Evolutionary conservation across 1,139 yeast species (phyloP).

Genomic region (Sugiyamaella xylanicola): DNA sequence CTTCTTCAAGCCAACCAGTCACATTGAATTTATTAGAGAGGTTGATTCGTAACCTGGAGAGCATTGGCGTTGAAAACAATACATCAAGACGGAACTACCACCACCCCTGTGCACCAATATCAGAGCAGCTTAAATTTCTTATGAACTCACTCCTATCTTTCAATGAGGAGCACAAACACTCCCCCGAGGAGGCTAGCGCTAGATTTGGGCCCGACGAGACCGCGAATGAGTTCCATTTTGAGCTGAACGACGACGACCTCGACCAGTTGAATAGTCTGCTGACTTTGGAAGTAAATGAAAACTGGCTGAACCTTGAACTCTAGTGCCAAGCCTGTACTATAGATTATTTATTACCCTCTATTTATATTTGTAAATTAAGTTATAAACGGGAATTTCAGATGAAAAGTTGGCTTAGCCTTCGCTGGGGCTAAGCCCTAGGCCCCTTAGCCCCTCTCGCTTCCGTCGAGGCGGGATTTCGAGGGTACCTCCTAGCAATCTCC

Average conservation of each 20-base stretch:
- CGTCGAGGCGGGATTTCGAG: too few relatives aligned
- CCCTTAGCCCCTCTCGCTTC: too few relatives aligned
- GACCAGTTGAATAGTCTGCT: constrained; percentile 18
- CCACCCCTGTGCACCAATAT: constrained; percentile 17
- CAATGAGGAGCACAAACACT: constrained; percentile 11
- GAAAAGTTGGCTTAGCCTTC: too few relatives aligned
- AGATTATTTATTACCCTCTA: constrained; percentile 3
- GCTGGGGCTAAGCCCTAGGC: too few relatives aligned
- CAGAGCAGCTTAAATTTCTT: constrained; percentile 16
- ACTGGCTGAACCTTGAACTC: constrained; percentile 17
- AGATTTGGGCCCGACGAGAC: neutral
- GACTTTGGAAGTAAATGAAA: constrained; percentile 16
- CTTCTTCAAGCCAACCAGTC: constrained; percentile 8
- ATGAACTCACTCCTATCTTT: constrained; percentile 16
- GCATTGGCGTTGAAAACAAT: constrained; percentile 1
- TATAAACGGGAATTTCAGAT: neutral
- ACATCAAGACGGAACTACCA: constrained; percentile 2
- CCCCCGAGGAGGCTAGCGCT: constrained; percentile 1
- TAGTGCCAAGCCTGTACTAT: neutral
- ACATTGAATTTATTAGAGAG: constrained; percentile 15
- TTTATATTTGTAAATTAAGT: neutral
- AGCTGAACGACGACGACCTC: constrained; percentile 15
- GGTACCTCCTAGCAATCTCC: too few relatives aligned
- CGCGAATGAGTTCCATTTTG: constrained; percentile 6
- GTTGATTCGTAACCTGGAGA: constrained; percentile 14